These are phyloP conservation scores for Sergeia podlipaevii DNA, from an alignment of 208 protist genomes.

Conservation along the genomic window DNA sequence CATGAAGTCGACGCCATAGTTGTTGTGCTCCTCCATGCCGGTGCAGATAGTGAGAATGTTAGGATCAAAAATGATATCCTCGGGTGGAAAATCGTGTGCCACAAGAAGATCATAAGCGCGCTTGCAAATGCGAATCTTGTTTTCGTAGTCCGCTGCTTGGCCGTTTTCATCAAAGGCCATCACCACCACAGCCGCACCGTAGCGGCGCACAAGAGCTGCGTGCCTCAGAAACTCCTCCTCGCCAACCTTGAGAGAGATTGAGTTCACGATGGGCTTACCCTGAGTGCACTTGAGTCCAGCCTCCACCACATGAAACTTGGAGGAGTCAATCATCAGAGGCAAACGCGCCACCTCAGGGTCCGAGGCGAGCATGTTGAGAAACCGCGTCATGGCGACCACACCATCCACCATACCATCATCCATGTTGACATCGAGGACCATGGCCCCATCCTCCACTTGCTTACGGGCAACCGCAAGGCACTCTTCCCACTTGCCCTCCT, in stretches of 20 bases:
- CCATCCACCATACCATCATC: conserved; percentile 96
- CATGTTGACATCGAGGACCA: conserved; percentile 97
- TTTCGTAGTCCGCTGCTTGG: conserved; percentile 85
- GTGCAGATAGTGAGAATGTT: conserved; percentile 97
- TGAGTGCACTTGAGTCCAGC: conserved; percentile 93
- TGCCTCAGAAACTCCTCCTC: conserved; percentile 93
- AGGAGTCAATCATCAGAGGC: conserved; percentile 97
- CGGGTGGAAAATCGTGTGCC: conserved; percentile 68
- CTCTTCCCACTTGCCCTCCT: conserved; percentile 86
- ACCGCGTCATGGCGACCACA: conserved; percentile 87
- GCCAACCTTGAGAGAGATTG: conserved; percentile 95
- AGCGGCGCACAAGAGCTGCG: conserved; percentile 86
- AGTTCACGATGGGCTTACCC: conserved; percentile 97
- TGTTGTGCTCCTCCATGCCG: conserved; percentile 96
- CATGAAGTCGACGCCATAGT: conserved; percentile 96
- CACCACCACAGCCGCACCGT: conserved; percentile 88
- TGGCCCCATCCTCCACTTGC: conserved; percentile 94
- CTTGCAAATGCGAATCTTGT: conserved; percentile 93
- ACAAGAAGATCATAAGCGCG: conserved; percentile 92
- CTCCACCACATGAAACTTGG: conserved; percentile 93
- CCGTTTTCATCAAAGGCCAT: conserved; percentile 97
- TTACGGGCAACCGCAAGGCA: conserved; percentile 52
- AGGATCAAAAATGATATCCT: conserved; percentile 98
- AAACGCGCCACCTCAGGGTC: conserved; percentile 92
- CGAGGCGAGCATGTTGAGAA: conserved; percentile 92